Base-by-base conservation (phyloP, 352 stramenopile genomes). In the Globisporangium nunn region DNA sequence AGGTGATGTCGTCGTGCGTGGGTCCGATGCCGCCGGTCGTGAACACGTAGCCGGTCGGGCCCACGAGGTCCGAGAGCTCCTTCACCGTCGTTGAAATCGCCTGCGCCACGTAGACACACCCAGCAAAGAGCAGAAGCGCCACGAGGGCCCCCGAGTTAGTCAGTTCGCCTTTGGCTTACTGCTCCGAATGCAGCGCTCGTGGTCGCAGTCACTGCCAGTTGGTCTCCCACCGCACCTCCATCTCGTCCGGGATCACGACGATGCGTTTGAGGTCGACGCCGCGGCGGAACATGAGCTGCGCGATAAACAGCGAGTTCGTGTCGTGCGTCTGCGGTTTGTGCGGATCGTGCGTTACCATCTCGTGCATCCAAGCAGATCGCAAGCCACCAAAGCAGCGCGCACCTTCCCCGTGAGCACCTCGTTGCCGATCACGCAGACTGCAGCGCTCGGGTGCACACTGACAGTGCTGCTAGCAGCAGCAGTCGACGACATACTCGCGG, bases 1-100 rank as follows among this genome's bases (percentile, higher is more conserved):
- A 95, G 7, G 85, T 94, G 67, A 94, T 90, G 61, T 94, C 85
- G 63, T 94, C 85, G 50, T 94, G 85, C 10, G 85, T 94, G 11
- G 82, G 85, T 4, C 85, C 85, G 41, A 94, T 92, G 23, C 84
- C 84, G 58, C 84, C 84, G 14, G 84, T 91, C 18, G 84, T 92
- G 69, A 94, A 77, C n/a, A 94, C 82, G 52, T 89, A 94, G 40
- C 84, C 84, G n/a, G 53, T 75, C 11, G 73, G 70, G 0, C 84
- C 81, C 4, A 94, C 84, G 10, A 88, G 70, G 11, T 87, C 70
- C 23, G 80, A 92, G 14, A 95, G 66, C 23, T 87, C 62, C 55
- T 87, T 77, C 29, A 95, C 81, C 2, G 81, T 92, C 14, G 70
- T 77, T 0, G 81, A 58, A 48, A 95, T 95, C 2, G 71, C 71